Evolutionary conservation across 208 protist species (phyloP).

Genomic region (Trypanosoma scelopori): DNA sequence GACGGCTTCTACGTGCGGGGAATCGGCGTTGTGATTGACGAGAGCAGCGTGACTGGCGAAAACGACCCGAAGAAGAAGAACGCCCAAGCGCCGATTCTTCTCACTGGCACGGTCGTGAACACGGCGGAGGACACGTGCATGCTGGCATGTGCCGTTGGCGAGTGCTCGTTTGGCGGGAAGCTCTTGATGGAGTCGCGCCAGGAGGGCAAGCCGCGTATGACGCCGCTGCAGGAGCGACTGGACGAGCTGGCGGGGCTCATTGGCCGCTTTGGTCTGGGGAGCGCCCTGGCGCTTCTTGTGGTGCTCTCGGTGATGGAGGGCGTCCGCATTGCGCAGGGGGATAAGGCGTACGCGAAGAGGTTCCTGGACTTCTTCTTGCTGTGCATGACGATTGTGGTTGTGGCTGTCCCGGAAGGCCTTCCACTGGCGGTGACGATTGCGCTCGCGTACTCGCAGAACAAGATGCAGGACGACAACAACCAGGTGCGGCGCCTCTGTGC

Average conservation of each 20-base stretch:
- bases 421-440: slow-evolving; percentile 97
- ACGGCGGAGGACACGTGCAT: slow-evolving; percentile 87
- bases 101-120: slow-evolving; percentile 89
- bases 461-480: slow-evolving; percentile 99
- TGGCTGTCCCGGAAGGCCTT: slow-evolving; percentile 97
- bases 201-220: slow-evolving; percentile 48
- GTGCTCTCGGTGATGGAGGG: slow-evolving; percentile 53
- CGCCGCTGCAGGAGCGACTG: slow-evolving; percentile 95
- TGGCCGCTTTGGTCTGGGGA: slow-evolving; percentile 82
- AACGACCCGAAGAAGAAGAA: slow-evolving; percentile 84
- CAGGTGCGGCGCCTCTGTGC: slow-evolving; percentile 96
- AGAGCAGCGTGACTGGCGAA: slow-evolving; percentile 94
- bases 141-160: slow-evolving; percentile 92
- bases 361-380: slow-evolving; percentile 91
- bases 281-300: slow-evolving; percentile 71
- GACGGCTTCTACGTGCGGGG: slow-evolving; percentile 92
- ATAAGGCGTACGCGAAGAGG: slow-evolving; percentile 23
- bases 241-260: slow-evolving; percentile 88
- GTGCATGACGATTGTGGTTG: slow-evolving; percentile 96
- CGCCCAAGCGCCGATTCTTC: slow-evolving; percentile 68
- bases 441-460: slow-evolving; percentile 97
- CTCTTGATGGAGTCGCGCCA: slow-evolving; percentile 78
- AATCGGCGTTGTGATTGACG: slow-evolving; percentile 84
- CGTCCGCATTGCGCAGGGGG: slow-evolving; percentile 36
- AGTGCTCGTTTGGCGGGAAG: slow-evolving; percentile 89